Evolutionary conservation across 2,329 filamentous ascomycete species (phyloP).

Genomic region (Nigrograna mackinnonii): DNA sequence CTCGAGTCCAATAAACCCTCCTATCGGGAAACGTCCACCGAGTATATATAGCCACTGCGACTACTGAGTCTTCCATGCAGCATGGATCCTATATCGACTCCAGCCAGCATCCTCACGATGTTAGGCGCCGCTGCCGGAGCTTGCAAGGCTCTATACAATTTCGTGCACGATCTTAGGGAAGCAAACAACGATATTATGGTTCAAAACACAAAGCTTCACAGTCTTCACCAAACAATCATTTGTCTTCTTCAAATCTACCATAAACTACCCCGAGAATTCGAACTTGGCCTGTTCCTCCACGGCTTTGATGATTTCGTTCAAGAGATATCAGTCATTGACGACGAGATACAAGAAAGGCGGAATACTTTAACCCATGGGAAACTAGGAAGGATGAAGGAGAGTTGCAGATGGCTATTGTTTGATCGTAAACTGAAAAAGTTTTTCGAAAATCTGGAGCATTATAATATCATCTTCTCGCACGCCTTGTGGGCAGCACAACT

Average conservation of each 20-base stretch:
- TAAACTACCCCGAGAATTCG: conserved; percentile 3
- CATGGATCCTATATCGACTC: conserved; percentile 12
- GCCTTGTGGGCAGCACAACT: conserved; percentile 2
- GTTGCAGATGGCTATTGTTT: conserved; percentile 9
- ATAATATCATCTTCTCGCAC: conserved; percentile 7
- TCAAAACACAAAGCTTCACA: conserved; percentile 6
- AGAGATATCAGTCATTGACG: conserved; percentile 1
- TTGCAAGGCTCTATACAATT: conserved; percentile 10
- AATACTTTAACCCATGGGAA: background rate
- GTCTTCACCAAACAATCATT: conserved; percentile 6
- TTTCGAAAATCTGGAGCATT: conserved; percentile 10
- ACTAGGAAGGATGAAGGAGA: conserved; percentile 1
- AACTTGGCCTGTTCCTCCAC: background rate
- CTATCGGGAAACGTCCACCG: too few relatives aligned
- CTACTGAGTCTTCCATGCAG: too few relatives aligned
- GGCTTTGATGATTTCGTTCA: background rate
- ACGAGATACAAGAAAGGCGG: background rate
- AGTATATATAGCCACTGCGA: too few relatives aligned
- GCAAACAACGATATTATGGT: conserved; percentile 7
- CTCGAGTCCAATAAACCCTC: too few relatives aligned
- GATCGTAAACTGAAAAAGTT: conserved; percentile 11
- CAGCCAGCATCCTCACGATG: conserved; percentile 13
- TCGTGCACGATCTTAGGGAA: conserved; percentile 9
- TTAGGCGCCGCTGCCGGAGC: conserved; percentile 7
- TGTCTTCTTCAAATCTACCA: conserved; percentile 3